Base-by-base conservation (phyloP, 805 yeast genomes). In the Monosporozyma solicola region DNA sequence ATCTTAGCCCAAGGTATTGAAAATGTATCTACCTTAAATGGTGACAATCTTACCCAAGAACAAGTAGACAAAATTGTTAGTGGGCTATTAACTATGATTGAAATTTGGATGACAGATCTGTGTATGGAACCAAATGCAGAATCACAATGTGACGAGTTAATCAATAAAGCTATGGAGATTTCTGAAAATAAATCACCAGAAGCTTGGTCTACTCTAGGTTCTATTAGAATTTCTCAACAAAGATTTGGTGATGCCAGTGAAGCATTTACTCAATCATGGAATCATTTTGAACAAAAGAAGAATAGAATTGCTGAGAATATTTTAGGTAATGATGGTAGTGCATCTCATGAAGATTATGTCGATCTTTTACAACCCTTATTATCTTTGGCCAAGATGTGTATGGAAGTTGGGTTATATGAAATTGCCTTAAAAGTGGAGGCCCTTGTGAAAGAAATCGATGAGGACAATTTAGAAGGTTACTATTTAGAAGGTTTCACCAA, bases 91-190 rank as follows among this genome's bases (percentile, higher is more conserved):
- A 84, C 96, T 6, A 78, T 85, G 72, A 86, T 94, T 62, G 99
- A 92, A 69, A 85, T 88, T 53, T 91, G 96, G 96, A 88, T 90
- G 97, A 92, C 98, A 1, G 97, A 92, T 72, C 73, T 91, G 57
- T 91, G 98, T 73, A 89, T 91, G 96, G 95, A 88, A 62, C 82
- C 82, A 2, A 83, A 84, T 59, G 98, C 98, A 2, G 98, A 94
- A 69, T 24, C 67, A 8, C 77, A 81, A 66, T 94, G 98, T 71
- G 86, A 90, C 60, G 75, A 75, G 52, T 74, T 87, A 58, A 84
- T 91, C 52, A 69, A 78, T 10, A 79, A 78, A 59, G 82, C 95
- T 1, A 69, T 88, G 62, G 70, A 78, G 51, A 68, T 87, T 35
- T 85, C 84, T 57, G 73, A 73, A 24, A 62, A 65, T 3, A 60